These are phyloP conservation scores for Salix udensis DNA, from an alignment of 345 rosid species.

Conservation along the genomic window DNA sequence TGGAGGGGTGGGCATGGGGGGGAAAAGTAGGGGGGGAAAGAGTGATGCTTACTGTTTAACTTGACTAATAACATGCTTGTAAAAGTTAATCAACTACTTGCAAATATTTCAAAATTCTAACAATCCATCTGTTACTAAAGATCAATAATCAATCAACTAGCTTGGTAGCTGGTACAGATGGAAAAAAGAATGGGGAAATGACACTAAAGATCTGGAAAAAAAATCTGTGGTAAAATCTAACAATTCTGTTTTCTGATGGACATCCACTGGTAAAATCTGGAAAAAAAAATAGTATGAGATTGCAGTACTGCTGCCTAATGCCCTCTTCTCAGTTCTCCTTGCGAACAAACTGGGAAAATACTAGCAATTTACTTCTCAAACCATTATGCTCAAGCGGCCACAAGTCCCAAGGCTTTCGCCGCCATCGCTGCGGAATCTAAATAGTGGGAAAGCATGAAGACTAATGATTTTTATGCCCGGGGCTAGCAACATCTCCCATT, in stretches of 20 bases:
- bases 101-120: background rate
- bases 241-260: background rate
- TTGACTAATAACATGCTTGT: background rate
- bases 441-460: background rate
- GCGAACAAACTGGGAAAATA: background rate
- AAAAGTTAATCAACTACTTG: background rate
- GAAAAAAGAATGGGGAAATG: background rate
- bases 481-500: no score
- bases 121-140: background rate
- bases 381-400: background rate
- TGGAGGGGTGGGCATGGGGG: constrained; percentile 8
- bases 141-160: background rate
- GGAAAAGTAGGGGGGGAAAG: background rate
- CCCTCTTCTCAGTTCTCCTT: background rate
- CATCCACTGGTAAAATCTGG: background rate
- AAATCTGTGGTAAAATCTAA: background rate
- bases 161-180: background rate
- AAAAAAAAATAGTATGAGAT: background rate
- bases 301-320: background rate
- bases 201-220: background rate
- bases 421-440: background rate
- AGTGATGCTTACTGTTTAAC: constrained; percentile 14
- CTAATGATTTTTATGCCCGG: background rate
- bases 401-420: background rate
- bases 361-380: background rate